Base-by-base conservation (phyloP, 2,329 filamentous ascomycete genomes). In the Claviceps pazoutovae region DNA sequence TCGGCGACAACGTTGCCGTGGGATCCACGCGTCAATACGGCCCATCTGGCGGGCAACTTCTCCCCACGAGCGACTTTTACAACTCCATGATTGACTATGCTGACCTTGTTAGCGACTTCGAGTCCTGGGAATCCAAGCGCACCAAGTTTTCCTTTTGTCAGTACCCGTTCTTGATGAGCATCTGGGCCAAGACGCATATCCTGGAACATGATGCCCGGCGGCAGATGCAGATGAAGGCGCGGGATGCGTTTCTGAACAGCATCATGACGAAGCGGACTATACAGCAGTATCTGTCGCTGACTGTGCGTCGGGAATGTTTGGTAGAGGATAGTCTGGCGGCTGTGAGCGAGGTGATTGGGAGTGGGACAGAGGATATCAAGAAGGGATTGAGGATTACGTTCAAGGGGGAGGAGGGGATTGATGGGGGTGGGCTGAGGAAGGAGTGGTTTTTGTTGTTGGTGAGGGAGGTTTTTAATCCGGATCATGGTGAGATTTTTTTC, bases 381-480 rank as follows among this genome's bases (percentile, higher is more conserved):
- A 96, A 95, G 65, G 86, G 85, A 0, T 71, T 96, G 30, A 81
- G 85, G 17, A 93, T 96, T 54, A 82, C 86, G 54, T 96, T 96
- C 59, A 74, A 78, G 36, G 89, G 88, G 36, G 90, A 96, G 68
- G 90, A 96, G 66, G 90, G 90, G 4, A 82, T 95, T 49, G 90
- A 96, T 69, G 88, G 86, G 4, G 90, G 90, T 39, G 90, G 90
- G 0, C 73, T 95, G 51, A 81, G 88, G 52, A 96, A 96, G 66
- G 90, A 96, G 68, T 96, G 90, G 90, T 96, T 96, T 63, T 70
- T 95, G 49, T 76, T 95, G 53, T 76, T 96, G 21, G 83, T 93
- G 48, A 77, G 89, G 58, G 90, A 96, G 62, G 83, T 96, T 36
- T 95, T 95, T 67, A 89, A 94, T 60, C 88, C 88, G 3, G 82